Evolutionary conservation across 163 green algal genomes (phyloP).

Genomic region (Chlorella variabilis): DNA sequence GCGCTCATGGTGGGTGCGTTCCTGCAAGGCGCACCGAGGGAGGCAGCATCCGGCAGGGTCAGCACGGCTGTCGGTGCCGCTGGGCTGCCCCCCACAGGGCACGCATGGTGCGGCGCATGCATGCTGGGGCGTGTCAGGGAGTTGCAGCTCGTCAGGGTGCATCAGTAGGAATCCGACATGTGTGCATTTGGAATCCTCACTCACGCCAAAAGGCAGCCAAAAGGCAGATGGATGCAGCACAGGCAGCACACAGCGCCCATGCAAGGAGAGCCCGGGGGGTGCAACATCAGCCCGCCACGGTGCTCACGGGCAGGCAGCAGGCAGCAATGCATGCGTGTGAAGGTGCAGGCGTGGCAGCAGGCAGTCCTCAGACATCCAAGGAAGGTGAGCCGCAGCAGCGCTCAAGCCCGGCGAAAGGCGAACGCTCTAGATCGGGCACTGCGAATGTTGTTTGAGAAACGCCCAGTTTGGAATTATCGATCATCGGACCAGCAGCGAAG

Average conservation of each 20-base stretch:
- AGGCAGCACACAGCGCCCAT: too few species aligned
- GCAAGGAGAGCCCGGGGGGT: too few species aligned
- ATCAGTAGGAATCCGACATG: slow-evolving; percentile 30
- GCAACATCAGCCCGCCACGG: too few species aligned
- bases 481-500: slow-evolving; percentile 39
- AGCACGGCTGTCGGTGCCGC: too few species aligned
- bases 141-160: not conserved
- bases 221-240: not conserved
- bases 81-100: too few species aligned
- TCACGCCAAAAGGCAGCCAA: not conserved
- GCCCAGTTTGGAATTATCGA: slow-evolving; percentile 59
- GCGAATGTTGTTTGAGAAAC: slow-evolving; percentile 76
- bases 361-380: slow-evolving; percentile 73
- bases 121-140: not conserved
- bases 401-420: slow-evolving; percentile 70
- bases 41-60: too few species aligned
- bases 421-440: slow-evolving; percentile 82
- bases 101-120: too few species aligned
- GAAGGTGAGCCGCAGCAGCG: slow-evolving; percentile 71
- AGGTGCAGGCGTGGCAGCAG: not conserved
- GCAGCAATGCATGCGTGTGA: too few species aligned
- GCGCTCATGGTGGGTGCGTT: too few species aligned
- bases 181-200: slow-evolving; percentile 16
- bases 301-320: too few species aligned
- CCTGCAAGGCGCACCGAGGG: too few species aligned